Evolutionary conservation across 1,139 yeast species (phyloP), one percentile per base, ranked within the genome.

Genomic region (Dujonia santamariae): DNA sequence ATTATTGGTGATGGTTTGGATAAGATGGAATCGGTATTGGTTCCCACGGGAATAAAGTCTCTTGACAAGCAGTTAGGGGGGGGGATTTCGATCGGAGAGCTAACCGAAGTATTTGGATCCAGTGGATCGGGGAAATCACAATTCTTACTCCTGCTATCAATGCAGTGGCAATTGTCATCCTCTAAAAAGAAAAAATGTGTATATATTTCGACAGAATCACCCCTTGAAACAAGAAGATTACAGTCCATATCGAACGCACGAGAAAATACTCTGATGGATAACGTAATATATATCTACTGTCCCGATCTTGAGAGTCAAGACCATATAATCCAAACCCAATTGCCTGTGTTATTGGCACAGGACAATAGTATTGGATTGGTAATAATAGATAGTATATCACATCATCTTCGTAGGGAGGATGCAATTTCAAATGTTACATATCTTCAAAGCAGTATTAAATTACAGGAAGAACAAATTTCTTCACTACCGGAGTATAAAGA

Each of bases 101-200:
- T 90, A 3, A 83, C 94, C 0, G 97, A 90, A 56, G 54, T 90
- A 2, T 80, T 80, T 45, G 97, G 97, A 0, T 85, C 82, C 26
- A 80, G 94, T 40, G 86, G 95, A 0, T 73, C 85, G 3, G 97
- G 96, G 0, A 88, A 88, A 53, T 80, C 96, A 0, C 94, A 87
- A 46, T 58, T 88, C 7, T 56, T 84, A 21, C 68, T 81, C 56
- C 92, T 83, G 44, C 48, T 87, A 31, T 65, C 84, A 2, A 59
- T 77, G 7, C 60, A 78, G 3, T 75, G 80, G 6, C 88, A 82
- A 43, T 44, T 71, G 15, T 38, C 9, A 29, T 6, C 23, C 6
- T 28, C 47, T 4, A 47, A 53, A 14, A 38, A 41, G 13, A 46
- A 42, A 19, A 60, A 63, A 30, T 76, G 84, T 15, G 70, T 88